Conservation (phyloP, 495 filamentous ascomycete genomes). For the Usnea hakonensis region DNA sequence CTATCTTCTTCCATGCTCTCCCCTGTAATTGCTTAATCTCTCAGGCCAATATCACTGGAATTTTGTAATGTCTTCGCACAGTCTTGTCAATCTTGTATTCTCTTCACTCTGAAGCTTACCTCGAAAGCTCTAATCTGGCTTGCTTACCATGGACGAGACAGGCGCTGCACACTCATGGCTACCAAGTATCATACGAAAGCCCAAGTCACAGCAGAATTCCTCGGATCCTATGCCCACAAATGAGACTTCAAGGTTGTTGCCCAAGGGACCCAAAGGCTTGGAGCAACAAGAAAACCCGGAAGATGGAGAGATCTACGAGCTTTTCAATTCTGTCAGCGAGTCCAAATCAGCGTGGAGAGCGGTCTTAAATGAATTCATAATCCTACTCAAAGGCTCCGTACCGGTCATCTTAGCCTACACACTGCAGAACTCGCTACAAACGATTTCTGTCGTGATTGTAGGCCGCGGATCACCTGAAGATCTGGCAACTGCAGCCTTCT, state of each 20-base stretch:
- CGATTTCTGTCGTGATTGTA: conserved; percentile 73
- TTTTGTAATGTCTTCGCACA: background rate
- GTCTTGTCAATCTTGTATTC: background rate
- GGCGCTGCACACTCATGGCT: conserved; percentile 21
- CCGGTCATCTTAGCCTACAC: conserved; percentile 87
- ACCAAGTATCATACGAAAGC: conserved; percentile 14
- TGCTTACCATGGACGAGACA: conserved; percentile 18
- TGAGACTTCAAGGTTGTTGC: conserved; percentile 44
- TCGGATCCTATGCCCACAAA: conserved; percentile 18
- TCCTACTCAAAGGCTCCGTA: conserved; percentile 59
- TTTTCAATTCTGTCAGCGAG: conserved; percentile 18
- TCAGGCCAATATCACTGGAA: background rate
- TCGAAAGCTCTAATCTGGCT: background rate
- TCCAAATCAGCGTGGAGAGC: conserved; percentile 17
- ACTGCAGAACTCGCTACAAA: conserved; percentile 84
- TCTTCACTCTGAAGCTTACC: too few species aligned
- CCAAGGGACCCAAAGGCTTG: conserved; percentile 30
- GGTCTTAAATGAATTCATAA: conserved; percentile 56
- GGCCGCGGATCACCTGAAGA: conserved; percentile 75
- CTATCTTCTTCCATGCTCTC: background rate
- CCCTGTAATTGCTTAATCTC: background rate
- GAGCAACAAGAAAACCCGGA: conserved; percentile 8
- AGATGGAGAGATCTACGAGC: conserved; percentile 10
- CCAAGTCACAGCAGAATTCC: background rate
- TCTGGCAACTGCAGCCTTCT: conserved; percentile 77